Conservation (phyloP, 1,139 yeast genomes). For the Candida gigantensis region DNA sequence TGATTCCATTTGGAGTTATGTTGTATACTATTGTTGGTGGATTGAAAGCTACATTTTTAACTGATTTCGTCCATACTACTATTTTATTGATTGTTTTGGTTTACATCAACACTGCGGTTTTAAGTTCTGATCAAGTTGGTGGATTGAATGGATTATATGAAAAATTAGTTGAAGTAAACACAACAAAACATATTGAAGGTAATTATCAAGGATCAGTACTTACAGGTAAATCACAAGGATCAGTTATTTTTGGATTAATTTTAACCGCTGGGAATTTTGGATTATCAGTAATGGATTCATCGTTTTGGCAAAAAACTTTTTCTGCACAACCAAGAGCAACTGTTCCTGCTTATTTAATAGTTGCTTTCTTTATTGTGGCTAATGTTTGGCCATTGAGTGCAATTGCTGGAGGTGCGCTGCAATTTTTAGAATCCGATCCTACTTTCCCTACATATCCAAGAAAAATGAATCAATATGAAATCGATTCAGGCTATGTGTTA, state of each 20-base stretch:
- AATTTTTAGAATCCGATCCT: conserved; percentile 26
- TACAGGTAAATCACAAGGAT: conserved; percentile 36
- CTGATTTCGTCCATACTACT: conserved; percentile 38
- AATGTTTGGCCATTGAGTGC: conserved; percentile 36
- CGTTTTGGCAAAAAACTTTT: conserved; percentile 38
- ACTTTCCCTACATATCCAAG: conserved; percentile 33
- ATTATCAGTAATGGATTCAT: conserved; percentile 31
- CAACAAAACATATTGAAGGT: conserved; percentile 27
- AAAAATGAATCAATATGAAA: conserved; percentile 25
- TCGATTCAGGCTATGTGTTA: conserved; percentile 29
- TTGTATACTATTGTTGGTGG: conserved; percentile 42
- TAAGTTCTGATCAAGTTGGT: conserved; percentile 27
- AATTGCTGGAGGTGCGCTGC: conserved; percentile 27
- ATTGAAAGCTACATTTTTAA: conserved; percentile 41
- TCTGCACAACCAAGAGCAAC: conserved; percentile 35
- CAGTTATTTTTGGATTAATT: conserved; percentile 31
- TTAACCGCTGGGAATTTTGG: conserved; percentile 33
- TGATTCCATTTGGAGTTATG: conserved; percentile 40
- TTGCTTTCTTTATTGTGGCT: conserved; percentile 32
- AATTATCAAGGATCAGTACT: conserved; percentile 35
- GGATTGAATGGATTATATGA: conserved; percentile 32
- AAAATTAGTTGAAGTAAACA: conserved; percentile 17
- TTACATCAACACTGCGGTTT: conserved; percentile 28
- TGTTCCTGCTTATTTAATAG: conserved; percentile 39
- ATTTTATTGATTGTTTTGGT: conserved; percentile 32